Percentiles rank a stretch among this genome's conserved stretches.
These are phyloP conservation scores for Pseudognaphalium luteoalbum DNA, from an alignment of 129 eudicot genomes.

Conservation along the genomic window DNA sequence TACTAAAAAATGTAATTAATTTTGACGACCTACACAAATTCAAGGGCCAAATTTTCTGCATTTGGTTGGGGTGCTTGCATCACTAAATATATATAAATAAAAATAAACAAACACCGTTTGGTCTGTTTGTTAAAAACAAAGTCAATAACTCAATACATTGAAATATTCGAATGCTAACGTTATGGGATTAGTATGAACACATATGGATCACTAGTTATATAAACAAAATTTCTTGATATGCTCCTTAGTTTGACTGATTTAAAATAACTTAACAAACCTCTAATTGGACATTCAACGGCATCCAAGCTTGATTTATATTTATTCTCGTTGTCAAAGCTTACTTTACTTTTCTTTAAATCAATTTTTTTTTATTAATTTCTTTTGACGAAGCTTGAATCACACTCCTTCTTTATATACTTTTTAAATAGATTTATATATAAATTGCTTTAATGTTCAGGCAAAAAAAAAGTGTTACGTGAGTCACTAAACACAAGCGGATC, in stretches of 20 bases:
- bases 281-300: constrained; percentile 5
- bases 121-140: not conserved
- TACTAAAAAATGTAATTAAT: no score
- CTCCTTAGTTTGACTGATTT: not conserved
- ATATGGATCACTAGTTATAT: not conserved
- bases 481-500: not conserved
- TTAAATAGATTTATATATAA: not conserved
- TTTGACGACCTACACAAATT: no score
- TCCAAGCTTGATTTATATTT: constrained; percentile 8
- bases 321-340: constrained; percentile 15
- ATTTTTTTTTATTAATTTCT: not conserved
- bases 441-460: constrained; percentile 14
- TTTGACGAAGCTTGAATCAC: constrained; percentile 22
- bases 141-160: not conserved
- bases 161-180: not conserved
- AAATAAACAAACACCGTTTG: no score
- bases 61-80: no score
- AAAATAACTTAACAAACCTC: not conserved
- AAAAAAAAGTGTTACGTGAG: not conserved
- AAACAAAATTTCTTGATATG: constrained; percentile 8
- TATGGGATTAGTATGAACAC: not conserved
- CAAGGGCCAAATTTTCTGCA: no score
- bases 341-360: constrained; percentile 27
- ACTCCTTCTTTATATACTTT: constrained; percentile 2
- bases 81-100: no score